Evolutionary conservation across 2,329 filamentous ascomycete genomes (phyloP), one percentile per base, ranked within the genome.

Genomic region (Fusarium sp.): DNA sequence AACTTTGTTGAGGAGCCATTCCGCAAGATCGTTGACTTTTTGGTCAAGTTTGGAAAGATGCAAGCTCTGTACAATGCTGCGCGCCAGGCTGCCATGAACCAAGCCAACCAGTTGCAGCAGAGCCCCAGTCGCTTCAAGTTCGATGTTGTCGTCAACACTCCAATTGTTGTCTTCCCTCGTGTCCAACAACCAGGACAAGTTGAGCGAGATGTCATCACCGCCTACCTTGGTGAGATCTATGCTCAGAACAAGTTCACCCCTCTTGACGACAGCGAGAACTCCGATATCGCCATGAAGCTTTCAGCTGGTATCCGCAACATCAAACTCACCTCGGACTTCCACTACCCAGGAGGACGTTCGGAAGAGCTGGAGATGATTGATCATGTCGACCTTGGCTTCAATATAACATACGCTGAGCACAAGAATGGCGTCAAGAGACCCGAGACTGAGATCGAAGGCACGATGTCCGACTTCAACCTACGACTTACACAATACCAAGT

Each of bases 21-120:
- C 84, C 90, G 96, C 55, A 98, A 98, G 81, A 98, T 99, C 70
- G 93, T 99, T 80, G 93, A 97, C 72, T 99, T 99, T 80, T 85
- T 97, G 45, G 94, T 99, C 79, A 99, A 99, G 76, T 99, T 99
- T 79, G 96, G 97, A 65, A 97, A 97, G 81, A 99, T 99, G 96
- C 96, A 99, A 80, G 95, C 96, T 24, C 92, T 99, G 56, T 99
- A 97, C 84, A 99, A 99, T 77, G 95, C 96, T 44, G 96, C 97
- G 14, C 90, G 97, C 34, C 94, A 97, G 80, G 97, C 95, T 41
- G 96, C 97, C 4, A 93, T 96, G 41, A 95, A 93, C 67, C 94
- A 98, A 79, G 97, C 96, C 12, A 97, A 89, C 62, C 94, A 98
- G 76, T 88, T 99, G 8, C 96, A 98, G 76, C 92, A 98, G 76